Evolutionary conservation across 148 eudicot species (phyloP).

Genomic region (Nepenthes gracilis): DNA sequence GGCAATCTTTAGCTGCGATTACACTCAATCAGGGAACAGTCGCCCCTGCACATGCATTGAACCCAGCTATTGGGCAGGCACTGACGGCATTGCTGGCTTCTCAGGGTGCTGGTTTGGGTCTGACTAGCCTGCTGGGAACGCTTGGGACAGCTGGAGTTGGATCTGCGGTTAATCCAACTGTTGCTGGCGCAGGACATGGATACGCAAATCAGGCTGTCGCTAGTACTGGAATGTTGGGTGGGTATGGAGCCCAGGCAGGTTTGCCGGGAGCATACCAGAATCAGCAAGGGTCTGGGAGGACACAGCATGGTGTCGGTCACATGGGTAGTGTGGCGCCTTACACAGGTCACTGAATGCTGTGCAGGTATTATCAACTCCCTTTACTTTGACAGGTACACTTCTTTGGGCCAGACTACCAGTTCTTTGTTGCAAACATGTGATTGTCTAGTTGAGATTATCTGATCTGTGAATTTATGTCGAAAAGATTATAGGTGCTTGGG

Average conservation of each 20-base stretch:
- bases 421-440: no score
- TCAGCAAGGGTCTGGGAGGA: conserved; percentile 54
- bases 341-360: conserved; percentile 47
- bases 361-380: conserved; percentile 9
- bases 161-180: conserved; percentile 13
- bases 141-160: conserved; percentile 49
- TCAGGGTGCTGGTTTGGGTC: conserved; percentile 74
- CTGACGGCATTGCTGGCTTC: conserved; percentile 63
- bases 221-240: conserved; percentile 26
- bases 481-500: no score
- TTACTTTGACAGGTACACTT: no score
- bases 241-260: conserved; percentile 43
- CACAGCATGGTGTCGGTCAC: conserved; percentile 50
- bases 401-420: no score
- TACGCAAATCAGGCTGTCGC: conserved; percentile 20
- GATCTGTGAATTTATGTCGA: no score
- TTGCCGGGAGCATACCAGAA: conserved; percentile 41
- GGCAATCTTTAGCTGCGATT: conserved; percentile 32
- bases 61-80: conserved; percentile 81
- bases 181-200: conserved; percentile 37
- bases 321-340: conserved; percentile 40
- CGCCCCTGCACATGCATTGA: conserved; percentile 32
- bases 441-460: no score
- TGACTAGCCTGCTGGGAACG: conserved; percentile 56
- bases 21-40: conserved; percentile 33